Evolutionary conservation across 2,329 filamentous ascomycete genomes (phyloP).

Genomic region (Nemania sp.): DNA sequence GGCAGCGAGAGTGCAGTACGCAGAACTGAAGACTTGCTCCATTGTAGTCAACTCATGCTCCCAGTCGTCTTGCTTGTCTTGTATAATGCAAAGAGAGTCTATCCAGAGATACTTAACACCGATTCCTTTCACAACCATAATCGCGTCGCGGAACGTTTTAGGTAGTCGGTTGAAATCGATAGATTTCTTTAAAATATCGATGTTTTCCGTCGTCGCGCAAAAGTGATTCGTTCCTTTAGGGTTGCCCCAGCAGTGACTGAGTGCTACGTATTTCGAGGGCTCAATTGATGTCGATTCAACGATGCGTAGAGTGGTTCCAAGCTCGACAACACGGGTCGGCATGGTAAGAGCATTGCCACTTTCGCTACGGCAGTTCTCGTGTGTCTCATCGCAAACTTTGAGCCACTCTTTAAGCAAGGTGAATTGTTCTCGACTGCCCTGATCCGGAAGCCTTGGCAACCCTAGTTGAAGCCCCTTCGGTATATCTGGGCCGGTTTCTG

Average conservation of each 20-base stretch:
- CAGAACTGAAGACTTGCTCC: slow-evolving; percentile 37
- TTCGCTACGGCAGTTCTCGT: slow-evolving; percentile 11
- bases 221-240: not conserved
- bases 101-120: slow-evolving; percentile 26
- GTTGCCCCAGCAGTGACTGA: slow-evolving; percentile 34
- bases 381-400: slow-evolving; percentile 14
- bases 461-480: slow-evolving; percentile 21
- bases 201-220: slow-evolving; percentile 16
- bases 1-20: slow-evolving; percentile 38
- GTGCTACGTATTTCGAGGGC: slow-evolving; percentile 21
- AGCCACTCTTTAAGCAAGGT: slow-evolving; percentile 23
- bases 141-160: slow-evolving; percentile 22
- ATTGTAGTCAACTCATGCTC: slow-evolving; percentile 26
- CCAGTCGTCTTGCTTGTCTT: slow-evolving; percentile 20
- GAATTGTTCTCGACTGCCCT: slow-evolving; percentile 24
- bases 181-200: not conserved
- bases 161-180: slow-evolving; percentile 24
- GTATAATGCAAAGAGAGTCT: slow-evolving; percentile 14
- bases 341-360: slow-evolving; percentile 3
- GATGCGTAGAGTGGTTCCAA: slow-evolving; percentile 2
- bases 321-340: slow-evolving; percentile 28
- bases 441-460: slow-evolving; percentile 22
- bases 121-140: slow-evolving; percentile 13
- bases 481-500: not conserved
- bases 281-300: slow-evolving; percentile 10